phyloP scores from a whole-genome alignment of 768 basidiomycete genomes.

The Pleurotus tuber-regium region DNA sequence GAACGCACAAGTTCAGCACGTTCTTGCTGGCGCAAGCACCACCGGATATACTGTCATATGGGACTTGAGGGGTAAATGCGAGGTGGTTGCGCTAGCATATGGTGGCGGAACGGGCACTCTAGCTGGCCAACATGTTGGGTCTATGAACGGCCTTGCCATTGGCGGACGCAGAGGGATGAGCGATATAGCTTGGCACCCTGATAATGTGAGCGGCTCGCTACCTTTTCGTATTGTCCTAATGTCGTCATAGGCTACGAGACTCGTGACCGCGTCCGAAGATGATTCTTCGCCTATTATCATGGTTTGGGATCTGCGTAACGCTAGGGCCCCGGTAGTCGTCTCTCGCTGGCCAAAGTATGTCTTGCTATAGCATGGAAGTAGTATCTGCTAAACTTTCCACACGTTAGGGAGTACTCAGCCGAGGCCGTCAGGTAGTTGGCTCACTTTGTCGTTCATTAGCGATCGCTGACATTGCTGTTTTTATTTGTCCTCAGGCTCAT shows the following conservation, averaged over 20 bases:
- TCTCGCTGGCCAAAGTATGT: too few species aligned
- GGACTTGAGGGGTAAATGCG: slow-evolving; percentile 92
- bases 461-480: too few species aligned
- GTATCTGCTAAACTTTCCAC: too few species aligned
- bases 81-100: slow-evolving; percentile 89
- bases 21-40: slow-evolving; percentile 90
- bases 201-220: slow-evolving; percentile 54
- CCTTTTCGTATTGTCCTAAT: slow-evolving; percentile 16
- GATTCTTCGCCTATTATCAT: slow-evolving; percentile 94
- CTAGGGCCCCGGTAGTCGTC: slow-evolving; percentile 96
- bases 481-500: too few species aligned
- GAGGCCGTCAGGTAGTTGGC: too few species aligned
- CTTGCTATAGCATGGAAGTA: too few species aligned
- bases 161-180: slow-evolving; percentile 94
- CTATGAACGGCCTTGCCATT: slow-evolving; percentile 61
- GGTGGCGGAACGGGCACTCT: slow-evolving; percentile 81
- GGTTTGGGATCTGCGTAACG: slow-evolving; percentile 98
- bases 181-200: slow-evolving; percentile 97
- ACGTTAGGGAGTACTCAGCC: too few species aligned
- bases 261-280: slow-evolving; percentile 97
- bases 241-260: slow-evolving; percentile 73
- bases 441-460: too few species aligned
- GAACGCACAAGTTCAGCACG: slow-evolving; percentile 93
- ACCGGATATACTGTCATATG: slow-evolving; percentile 96
- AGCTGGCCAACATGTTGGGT: slow-evolving; percentile 50